phyloP scores from a whole-genome alignment of 331 rosid genomes.

The Malus hybrid region DNA sequence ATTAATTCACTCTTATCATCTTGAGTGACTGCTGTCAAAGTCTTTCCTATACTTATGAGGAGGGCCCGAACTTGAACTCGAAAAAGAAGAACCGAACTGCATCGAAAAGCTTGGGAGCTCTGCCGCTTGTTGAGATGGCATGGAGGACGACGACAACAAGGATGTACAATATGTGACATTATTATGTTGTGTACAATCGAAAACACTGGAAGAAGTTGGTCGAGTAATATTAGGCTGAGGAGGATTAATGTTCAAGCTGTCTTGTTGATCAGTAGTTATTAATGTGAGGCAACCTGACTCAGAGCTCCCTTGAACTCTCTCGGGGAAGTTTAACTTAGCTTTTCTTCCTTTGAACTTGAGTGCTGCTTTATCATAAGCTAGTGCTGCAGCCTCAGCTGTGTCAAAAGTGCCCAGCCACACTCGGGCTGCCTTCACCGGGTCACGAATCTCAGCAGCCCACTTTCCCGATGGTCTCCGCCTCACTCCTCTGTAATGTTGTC shows the following conservation, averaged over 20 bases:
- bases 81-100: too few relatives aligned
- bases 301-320: constrained; percentile 48
- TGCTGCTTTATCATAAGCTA: constrained; percentile 85
- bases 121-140: too few relatives aligned
- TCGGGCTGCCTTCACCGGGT: constrained; percentile 72
- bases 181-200: constrained; percentile 9
- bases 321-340: constrained; percentile 88
- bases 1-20: too few relatives aligned
- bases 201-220: not conserved
- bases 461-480: constrained; percentile 92
- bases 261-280: not conserved
- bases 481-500: constrained; percentile 77
- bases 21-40: too few relatives aligned
- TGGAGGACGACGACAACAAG: too few relatives aligned
- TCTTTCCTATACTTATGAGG: too few relatives aligned
- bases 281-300: not conserved
- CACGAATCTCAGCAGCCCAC: constrained; percentile 91
- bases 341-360: constrained; percentile 88
- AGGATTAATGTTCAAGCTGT: not conserved
- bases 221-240: constrained; percentile 15
- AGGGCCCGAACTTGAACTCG: too few relatives aligned
- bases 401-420: constrained; percentile 91
- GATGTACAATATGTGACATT: too few relatives aligned
- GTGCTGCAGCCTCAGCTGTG: constrained; percentile 80
- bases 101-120: too few relatives aligned